Evolutionary conservation across 2,329 filamentous ascomycete genomes (phyloP).

Genomic region (Fusarium compactum): DNA sequence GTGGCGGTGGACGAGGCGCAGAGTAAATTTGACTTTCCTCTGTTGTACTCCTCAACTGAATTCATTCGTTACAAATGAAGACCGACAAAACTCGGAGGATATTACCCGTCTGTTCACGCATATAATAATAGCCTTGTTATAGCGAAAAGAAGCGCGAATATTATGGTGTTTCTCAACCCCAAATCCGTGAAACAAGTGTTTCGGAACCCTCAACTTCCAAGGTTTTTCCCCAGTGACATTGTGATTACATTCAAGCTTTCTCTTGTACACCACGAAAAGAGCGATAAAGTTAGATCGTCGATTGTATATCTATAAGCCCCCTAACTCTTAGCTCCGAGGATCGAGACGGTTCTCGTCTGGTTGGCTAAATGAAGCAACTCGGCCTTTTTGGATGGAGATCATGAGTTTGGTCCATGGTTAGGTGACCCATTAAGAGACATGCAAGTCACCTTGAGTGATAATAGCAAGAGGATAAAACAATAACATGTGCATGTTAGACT

Average conservation of each 20-base stretch:
- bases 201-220: slow-evolving; percentile 1
- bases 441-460: neutral
- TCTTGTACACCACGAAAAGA: neutral
- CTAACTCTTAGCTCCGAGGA: slow-evolving; percentile 23
- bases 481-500: neutral
- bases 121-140: neutral
- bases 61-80: slow-evolving; percentile 1
- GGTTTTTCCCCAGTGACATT: neutral
- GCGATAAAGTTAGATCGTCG: slow-evolving; percentile 21
- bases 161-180: neutral
- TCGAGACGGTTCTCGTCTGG: slow-evolving; percentile 20
- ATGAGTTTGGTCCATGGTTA: slow-evolving; percentile 26
- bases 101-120: neutral
- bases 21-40: slow-evolving; percentile 1
- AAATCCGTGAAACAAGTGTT: slow-evolving; percentile 15
- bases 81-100: neutral
- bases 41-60: neutral
- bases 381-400: slow-evolving; percentile 33
- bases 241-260: slow-evolving; percentile 13
- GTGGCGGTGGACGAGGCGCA: slow-evolving; percentile 32
- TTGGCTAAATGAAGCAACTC: slow-evolving; percentile 36
- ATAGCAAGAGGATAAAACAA: neutral
- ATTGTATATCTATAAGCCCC: slow-evolving; percentile 25
- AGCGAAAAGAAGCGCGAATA: slow-evolving; percentile 1
- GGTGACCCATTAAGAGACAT: neutral